Evolutionary conservation across 352 stramenopile species (phyloP), one percentile per base, ranked within the genome.

Genomic region (Globisporangium carolinianum): DNA sequence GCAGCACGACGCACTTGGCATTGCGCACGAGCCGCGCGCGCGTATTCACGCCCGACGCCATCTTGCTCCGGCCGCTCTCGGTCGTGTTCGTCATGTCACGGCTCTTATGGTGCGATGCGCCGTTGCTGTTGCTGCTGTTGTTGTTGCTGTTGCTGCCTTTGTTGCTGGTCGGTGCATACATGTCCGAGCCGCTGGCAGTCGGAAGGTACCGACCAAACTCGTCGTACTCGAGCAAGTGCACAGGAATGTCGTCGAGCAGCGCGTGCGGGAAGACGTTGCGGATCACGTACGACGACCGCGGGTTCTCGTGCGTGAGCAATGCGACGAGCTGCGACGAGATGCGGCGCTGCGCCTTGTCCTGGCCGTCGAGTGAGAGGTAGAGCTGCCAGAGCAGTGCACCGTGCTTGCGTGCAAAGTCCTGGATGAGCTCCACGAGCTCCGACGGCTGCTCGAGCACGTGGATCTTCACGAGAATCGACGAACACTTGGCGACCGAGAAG

Each of bases 271-370:
- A 95, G 45, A 89, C 76, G 57, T 89, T 89, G 8, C 86, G 86
- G 59, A 95, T 83, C 3, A 93, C 78, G 18, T 78, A 83, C 8
- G 86, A 95, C 17, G 86, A 95, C 4, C 83, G 78, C 10, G 83
- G 65, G 35, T 95, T 95, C 55, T 95, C 86, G 52, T 95, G 86
- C 5, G 82, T 95, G 48, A 95, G 67, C 18, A 95, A 62, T 37
- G 86, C 86, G 5, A 95, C 83, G 48, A 95, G 62, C 54, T 95
- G 86, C 1, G 79, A 92, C 18, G 86, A 95, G 52, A 95, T 95
- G 35, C 86, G 76, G 49, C 86, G 77, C 56, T 95, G 86, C 0
- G 75, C 77, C 54, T 95, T 92, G 62, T 94, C 83, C 70, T 92
- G 83, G 0, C 73, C 83, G 50, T 88, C 89, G 36, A 93, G 53